These are phyloP conservation scores for Coemansia asiatica DNA, from an alignment of 192 early-diverging fungal genomes.

Conservation along the genomic window DNA sequence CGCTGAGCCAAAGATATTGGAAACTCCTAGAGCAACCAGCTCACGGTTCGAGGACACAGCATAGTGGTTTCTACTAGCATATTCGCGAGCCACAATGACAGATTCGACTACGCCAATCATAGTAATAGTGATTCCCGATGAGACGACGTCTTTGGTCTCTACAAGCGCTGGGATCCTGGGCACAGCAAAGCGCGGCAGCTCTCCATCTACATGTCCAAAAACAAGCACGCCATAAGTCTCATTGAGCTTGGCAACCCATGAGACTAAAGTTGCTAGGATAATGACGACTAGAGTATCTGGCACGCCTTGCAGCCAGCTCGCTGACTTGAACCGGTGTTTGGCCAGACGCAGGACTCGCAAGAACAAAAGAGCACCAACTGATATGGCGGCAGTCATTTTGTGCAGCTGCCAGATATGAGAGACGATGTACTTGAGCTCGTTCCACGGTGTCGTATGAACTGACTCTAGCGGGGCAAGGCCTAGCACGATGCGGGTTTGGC, in stretches of 20 bases:
- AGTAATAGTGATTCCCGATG: conserved; percentile 85
- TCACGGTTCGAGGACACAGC: conserved; percentile 93
- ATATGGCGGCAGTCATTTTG: conserved; percentile 67
- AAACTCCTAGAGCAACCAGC: conserved; percentile 90
- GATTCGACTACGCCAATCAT: conserved; percentile 98
- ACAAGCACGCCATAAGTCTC: conserved; percentile 70
- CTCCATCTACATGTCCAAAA: conserved; percentile 73
- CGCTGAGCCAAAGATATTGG: conserved; percentile 79
- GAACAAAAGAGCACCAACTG: conserved; percentile 68
- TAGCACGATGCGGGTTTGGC: conserved; percentile 79
- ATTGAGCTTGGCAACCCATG: conserved; percentile 58
- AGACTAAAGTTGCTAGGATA: conserved; percentile 68
- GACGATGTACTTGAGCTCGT: conserved; percentile 70
- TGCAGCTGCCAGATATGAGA: conserved; percentile 67
- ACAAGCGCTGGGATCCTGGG: conserved; percentile 66
- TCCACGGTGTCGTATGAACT: conserved; percentile 76
- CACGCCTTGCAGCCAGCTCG: conserved; percentile 66
- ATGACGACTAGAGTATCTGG: conserved; percentile 93
- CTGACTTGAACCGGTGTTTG: conserved; percentile 39
- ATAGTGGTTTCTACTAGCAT: conserved; percentile 89
- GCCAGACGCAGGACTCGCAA: conserved; percentile 58
- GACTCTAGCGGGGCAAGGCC: conserved; percentile 60
- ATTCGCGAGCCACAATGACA: conserved; percentile 91
- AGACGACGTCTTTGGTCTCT: conserved; percentile 66
- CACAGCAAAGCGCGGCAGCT: conserved; percentile 54